Conservation (phyloP, 352 stramenopile genomes). For the Phytophthora palmivora region DNA sequence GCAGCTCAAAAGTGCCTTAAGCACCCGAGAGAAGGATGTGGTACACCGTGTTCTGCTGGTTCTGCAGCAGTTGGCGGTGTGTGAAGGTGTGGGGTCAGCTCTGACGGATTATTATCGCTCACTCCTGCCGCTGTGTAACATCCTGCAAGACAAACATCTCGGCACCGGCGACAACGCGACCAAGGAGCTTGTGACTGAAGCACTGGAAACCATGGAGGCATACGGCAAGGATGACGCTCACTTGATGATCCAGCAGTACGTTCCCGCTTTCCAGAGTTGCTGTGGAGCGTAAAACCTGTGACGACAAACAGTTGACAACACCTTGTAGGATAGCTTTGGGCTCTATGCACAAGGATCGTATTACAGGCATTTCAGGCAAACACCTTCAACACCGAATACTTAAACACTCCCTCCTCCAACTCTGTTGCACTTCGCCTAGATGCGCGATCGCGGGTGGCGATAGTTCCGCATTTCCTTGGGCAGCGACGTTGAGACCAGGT, state of each 20-base stretch:
- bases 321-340: constrained; percentile 4
- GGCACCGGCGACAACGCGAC: constrained; percentile 71
- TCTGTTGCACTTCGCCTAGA: constrained; percentile 46
- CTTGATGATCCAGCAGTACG: constrained; percentile 79
- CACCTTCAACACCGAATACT: constrained; percentile 20
- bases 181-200: constrained; percentile 63
- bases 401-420: constrained; percentile 5
- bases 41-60: constrained; percentile 75
- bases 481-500: constrained; percentile 91
- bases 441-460: constrained; percentile 88
- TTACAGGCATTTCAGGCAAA: constrained; percentile 14
- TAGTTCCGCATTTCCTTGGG: constrained; percentile 89
- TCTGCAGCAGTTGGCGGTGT: constrained; percentile 78
- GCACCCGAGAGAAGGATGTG: constrained; percentile 68
- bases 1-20: constrained; percentile 70
- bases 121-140: constrained; percentile 83
- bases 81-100: constrained; percentile 67
- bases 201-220: constrained; percentile 75
- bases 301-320: neutral
- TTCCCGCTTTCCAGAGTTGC: constrained; percentile 72
- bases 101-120: constrained; percentile 75
- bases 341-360: constrained; percentile 28
- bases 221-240: constrained; percentile 77
- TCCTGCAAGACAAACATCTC: constrained; percentile 81
- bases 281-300: constrained; percentile 24